Base-by-base conservation (phyloP, 805 yeast genomes). In the Ogataea saltuana region DNA sequence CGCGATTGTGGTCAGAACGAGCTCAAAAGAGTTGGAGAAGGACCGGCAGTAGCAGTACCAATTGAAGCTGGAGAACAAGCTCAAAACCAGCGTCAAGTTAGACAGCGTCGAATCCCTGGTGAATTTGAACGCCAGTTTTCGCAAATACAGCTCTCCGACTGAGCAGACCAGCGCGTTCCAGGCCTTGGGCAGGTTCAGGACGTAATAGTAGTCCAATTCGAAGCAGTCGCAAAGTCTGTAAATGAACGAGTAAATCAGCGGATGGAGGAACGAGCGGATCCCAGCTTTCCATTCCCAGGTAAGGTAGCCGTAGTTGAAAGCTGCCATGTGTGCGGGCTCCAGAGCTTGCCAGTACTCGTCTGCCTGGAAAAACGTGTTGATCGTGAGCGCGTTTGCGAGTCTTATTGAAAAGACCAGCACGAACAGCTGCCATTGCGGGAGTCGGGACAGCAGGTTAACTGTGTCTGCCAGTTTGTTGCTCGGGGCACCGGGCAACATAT, bases 281-380 rank as follows among this genome's bases (percentile, higher is more conserved):
- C 81, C 83, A 36, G 72, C 69, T 18, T 66, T 60, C 99, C 99
- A 93, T 64, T 93, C 99, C 99, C 99, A 93, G 0, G 98, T 88
- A 27, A 80, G 59, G 53, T 79, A 78, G 0, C 99, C 99, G 49
- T 82, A 83, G 2, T 93, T 90, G 60, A 72, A 88, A 0, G 84
- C 83, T 27, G 73, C 67, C 4, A 57, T 44, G 62, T 89, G 96
- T 0, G 98, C 99, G 0, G 97, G 96, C 57, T 93, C 99, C 39
- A 93, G 67, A 0, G 90, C 72, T 64, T 93, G 99, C 81, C 83
- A 93, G 65, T 74, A 93, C 64, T 93, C 99, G 63, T 93, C 99
- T 0, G 99, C 91, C 62, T 93, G 99, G 66, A 93, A 93, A 59
- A 80, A 93, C 0, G 98, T 88, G 42, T 60, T 60, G 4, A 79